Evolutionary conservation across 352 stramenopile species (phyloP), one percentile per base, ranked within the genome.

Genomic region (Phytopythium montanum): DNA sequence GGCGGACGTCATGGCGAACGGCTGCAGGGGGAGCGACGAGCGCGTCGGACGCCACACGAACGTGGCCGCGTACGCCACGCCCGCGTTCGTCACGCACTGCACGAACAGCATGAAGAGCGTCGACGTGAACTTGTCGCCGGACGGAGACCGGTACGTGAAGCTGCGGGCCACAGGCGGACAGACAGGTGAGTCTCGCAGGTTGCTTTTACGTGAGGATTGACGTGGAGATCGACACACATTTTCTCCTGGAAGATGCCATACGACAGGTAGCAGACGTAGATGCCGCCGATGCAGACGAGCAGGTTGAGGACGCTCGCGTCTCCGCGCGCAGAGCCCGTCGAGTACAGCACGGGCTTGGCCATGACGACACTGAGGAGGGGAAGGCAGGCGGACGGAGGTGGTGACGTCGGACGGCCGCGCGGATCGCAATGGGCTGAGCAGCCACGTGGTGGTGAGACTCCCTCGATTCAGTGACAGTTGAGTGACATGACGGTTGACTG

Each of bases 161-260:
- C 86, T 95, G 61, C 23, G 8, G 42, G 18, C 19, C 19, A 8
- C 6, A 26, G 19, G 26, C 41, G 29, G 6, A 49, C 0, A 29
- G 39, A 45, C 50, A 12, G 33, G 41, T 61, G 38, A 70, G 54
- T 38, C 33, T 12, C 33, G 9, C 8, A 12, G 9, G 14, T 38
- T 12, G n/a, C n/a, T n/a, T n/a, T n/a, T n/a, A n/a, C n/a, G n/a
- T n/a, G n/a, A n/a, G n/a, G n/a, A n/a, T n/a, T n/a, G n/a, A n/a
- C n/a, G n/a, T n/a, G n/a, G n/a, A n/a, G 34, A 59, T 25, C 5
- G 12, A 60, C 45, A 14, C 14, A 52, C 45, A 97, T 97, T 79
- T 97, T 94, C 75, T 97, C 90, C 69, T 97, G 90, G 63, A 97
- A 96, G 66, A 97, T 94, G 56, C 90, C 90, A 67, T 96, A 97